Percentiles rank a stretch among this genome's conserved stretches.
These are phyloP conservation scores for Tetrapisispora nanseiensis DNA, from an alignment of 805 yeast genomes.

Conservation along the genomic window DNA sequence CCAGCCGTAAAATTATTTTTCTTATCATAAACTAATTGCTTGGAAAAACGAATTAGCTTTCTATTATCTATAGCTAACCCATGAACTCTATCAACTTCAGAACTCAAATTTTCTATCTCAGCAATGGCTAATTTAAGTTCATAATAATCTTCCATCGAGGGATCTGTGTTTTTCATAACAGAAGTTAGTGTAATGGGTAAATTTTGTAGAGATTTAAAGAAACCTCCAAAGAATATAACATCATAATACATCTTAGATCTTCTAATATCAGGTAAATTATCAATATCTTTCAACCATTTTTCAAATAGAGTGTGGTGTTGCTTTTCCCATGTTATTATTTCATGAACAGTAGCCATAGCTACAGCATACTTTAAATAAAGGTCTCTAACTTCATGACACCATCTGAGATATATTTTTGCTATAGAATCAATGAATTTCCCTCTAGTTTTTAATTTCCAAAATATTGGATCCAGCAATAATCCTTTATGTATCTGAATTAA, in stretches of 20 bases:
- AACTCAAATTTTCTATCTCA: constrained; percentile 45
- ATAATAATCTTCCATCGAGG: constrained; percentile 42
- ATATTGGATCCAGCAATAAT: constrained; percentile 46
- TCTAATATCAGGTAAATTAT: constrained; percentile 38
- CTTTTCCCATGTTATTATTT: constrained; percentile 41
- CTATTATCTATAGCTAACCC: constrained; percentile 51
- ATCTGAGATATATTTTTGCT: constrained; percentile 51
- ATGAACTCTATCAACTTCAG: constrained; percentile 51
- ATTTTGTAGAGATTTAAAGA: constrained; percentile 44
- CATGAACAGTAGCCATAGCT: constrained; percentile 50
- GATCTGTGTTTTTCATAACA: constrained; percentile 40
- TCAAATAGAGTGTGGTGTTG: constrained; percentile 38
- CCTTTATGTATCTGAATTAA: constrained; percentile 47
- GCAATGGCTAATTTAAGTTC: constrained; percentile 44
- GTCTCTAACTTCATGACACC: constrained; percentile 50
- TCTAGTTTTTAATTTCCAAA: constrained; percentile 45
- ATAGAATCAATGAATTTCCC: constrained; percentile 60
- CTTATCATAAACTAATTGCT: constrained; percentile 21
- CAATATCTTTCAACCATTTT: constrained; percentile 46
- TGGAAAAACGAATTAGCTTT: constrained; percentile 42
- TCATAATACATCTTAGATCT: constrained; percentile 40
- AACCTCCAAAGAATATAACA: constrained; percentile 47
- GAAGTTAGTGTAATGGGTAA: constrained; percentile 56
- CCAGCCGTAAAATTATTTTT: constrained; percentile 19
- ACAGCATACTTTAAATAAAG: constrained; percentile 52